Conservation (phyloP, 2,329 filamentous ascomycete species). For the Ilyonectria mors-panacis region DNA sequence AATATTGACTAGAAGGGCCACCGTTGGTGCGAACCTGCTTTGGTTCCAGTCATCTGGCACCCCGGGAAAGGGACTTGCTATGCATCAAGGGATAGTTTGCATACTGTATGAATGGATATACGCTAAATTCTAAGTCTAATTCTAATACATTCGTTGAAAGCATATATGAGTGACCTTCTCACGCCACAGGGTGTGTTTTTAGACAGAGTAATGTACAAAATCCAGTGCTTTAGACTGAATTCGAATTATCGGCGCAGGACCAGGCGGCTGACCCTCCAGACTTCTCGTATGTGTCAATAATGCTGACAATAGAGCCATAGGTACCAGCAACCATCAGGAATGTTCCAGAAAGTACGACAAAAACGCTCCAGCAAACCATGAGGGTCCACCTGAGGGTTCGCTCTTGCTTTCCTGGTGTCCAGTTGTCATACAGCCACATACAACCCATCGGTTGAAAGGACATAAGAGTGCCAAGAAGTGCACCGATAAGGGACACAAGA, state of each 20-base stretch:
- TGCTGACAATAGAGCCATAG: slow-evolving; percentile 35
- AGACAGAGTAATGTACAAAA: too few relatives aligned
- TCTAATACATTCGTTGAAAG: too few relatives aligned
- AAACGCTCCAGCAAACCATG: neutral
- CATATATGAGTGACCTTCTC: too few relatives aligned
- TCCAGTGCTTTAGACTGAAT: neutral
- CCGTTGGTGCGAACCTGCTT: too few relatives aligned
- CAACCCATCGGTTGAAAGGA: neutral
- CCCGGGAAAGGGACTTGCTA: too few relatives aligned
- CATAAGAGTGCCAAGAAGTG: slow-evolving; percentile 38
- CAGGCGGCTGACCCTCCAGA: slow-evolving; percentile 54
- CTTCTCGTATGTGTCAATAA: slow-evolving; percentile 50
- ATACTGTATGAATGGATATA: too few relatives aligned
- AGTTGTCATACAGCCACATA: slow-evolving; percentile 37
- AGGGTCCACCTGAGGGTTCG: neutral
- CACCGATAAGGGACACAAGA: slow-evolving; percentile 44
- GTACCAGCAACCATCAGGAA: slow-evolving; percentile 57
- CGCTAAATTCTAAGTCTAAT: too few relatives aligned
- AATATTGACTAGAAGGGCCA: too few relatives aligned
- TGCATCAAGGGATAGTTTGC: too few relatives aligned
- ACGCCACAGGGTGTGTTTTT: too few relatives aligned
- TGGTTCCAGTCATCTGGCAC: too few relatives aligned
- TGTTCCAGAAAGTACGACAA: slow-evolving; percentile 9
- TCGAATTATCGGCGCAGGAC: slow-evolving; percentile 44
- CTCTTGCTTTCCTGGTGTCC: slow-evolving; percentile 27